Conservation (phyloP, 371 early-diverging fungal species). For the Mucor piriformis region DNA sequence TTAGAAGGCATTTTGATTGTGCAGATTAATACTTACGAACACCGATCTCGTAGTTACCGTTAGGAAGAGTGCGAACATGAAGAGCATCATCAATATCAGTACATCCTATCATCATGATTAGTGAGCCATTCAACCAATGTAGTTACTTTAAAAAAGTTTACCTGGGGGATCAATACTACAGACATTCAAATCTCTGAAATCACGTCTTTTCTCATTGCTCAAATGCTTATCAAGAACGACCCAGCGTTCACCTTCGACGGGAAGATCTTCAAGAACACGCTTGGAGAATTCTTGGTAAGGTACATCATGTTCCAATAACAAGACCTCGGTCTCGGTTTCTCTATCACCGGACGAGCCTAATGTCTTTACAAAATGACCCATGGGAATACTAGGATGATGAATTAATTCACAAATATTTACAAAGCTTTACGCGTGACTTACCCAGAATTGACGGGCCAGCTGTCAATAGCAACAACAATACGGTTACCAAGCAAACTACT, state of each 20-base stretch:
- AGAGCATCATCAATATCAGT: slow-evolving; percentile 99
- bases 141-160: no score
- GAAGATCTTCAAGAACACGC: slow-evolving; percentile 80
- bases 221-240: slow-evolving; percentile 77
- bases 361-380: slow-evolving; percentile 91
- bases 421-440: slow-evolving; percentile 29
- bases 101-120: slow-evolving; percentile 63
- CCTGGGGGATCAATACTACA: slow-evolving; percentile 99
- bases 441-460: slow-evolving; percentile 80
- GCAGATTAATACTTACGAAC: slow-evolving; percentile 69
- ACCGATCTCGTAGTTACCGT: slow-evolving; percentile 90
- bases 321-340: slow-evolving; percentile 93
- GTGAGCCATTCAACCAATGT: no score
- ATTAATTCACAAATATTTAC: slow-evolving; percentile 7
- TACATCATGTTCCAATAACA: slow-evolving; percentile 94
- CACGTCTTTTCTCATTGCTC: slow-evolving; percentile 63
- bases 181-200: slow-evolving; percentile 82
- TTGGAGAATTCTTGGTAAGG: slow-evolving; percentile 91
- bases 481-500: slow-evolving; percentile 74
- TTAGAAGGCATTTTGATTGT: not conserved
- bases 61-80: slow-evolving; percentile 80
- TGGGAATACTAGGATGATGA: slow-evolving; percentile 54
- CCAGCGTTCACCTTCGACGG: slow-evolving; percentile 88
- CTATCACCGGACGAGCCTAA: slow-evolving; percentile 92
- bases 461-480: slow-evolving; percentile 90